Percentiles rank a stretch among this genome's conserved stretches.
Evolutionary conservation across 2,329 filamentous ascomycete genomes (phyloP).

Genomic region (Hymenoscyphus albidus): DNA sequence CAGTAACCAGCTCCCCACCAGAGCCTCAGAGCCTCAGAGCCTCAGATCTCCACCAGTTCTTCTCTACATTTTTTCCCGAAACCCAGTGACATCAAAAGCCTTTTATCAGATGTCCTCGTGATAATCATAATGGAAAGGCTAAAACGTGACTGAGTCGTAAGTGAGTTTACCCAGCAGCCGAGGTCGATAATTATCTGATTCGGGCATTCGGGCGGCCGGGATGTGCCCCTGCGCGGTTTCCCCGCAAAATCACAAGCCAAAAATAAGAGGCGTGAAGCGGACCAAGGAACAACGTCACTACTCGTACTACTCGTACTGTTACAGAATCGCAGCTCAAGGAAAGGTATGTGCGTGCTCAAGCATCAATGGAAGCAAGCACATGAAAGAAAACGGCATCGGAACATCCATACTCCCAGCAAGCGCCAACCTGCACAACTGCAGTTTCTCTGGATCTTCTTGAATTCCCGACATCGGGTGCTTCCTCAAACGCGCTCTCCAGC

Average conservation of each 20-base stretch:
- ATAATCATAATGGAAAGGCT: neutral
- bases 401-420: neutral
- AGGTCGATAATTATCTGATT: neutral
- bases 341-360: neutral
- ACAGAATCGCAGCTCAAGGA: too few species aligned
- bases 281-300: constrained; percentile 1
- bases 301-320: too few species aligned
- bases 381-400: neutral
- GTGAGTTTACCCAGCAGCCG: neutral
- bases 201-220: neutral
- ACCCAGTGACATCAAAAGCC: neutral
- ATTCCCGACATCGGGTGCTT: neutral
- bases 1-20: neutral
- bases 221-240: neutral
- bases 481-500: neutral
- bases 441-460: neutral
- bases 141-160: neutral
- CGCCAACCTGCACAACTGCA: too few species aligned
- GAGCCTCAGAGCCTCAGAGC: too few species aligned
- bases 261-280: neutral
- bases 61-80: neutral
- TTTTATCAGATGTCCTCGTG: too few species aligned
- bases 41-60: too few species aligned
- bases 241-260: constrained; percentile 11
- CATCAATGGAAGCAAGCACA: neutral